Conservation (phyloP, 2,329 filamentous ascomycete genomes). For the Metarhizium anisopliae region DNA sequence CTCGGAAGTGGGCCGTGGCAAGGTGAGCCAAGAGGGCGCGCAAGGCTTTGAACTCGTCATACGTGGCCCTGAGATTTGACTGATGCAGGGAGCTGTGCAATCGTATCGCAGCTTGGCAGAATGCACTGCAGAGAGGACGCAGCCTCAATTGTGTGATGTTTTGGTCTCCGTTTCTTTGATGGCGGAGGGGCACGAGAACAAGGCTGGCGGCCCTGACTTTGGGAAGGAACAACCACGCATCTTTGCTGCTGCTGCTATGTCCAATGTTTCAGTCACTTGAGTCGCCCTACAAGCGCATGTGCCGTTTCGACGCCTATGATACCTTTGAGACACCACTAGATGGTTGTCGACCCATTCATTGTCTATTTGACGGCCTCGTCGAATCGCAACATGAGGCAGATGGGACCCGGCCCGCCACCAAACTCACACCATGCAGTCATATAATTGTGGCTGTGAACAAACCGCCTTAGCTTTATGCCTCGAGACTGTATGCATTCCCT, state of each 20-base stretch:
- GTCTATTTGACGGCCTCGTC: not conserved
- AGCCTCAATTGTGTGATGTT: too few species aligned
- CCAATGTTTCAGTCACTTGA: too few species aligned
- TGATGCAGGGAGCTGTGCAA: too few species aligned
- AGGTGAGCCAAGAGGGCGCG: not conserved
- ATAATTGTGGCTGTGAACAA: not conserved
- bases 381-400: too few species aligned
- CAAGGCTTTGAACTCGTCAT: not conserved
- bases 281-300: too few species aligned
- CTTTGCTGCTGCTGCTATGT: not conserved
- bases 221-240: not conserved
- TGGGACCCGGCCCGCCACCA: not conserved
- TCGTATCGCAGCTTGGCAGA: not conserved
- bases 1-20: not conserved
- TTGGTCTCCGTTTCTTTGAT: not conserved
- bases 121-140: not conserved
- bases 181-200: not conserved
- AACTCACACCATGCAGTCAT: not conserved
- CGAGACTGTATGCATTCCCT: not conserved
- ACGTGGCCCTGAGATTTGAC: too few species aligned
- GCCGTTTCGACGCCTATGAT: too few species aligned
- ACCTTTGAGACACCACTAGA: too few species aligned
- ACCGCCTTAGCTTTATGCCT: not conserved
- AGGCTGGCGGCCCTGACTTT: not conserved
- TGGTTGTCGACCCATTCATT: not conserved